Base-by-base conservation (phyloP, 2,329 filamentous ascomycete genomes). In the Boeremia exigua region DNA sequence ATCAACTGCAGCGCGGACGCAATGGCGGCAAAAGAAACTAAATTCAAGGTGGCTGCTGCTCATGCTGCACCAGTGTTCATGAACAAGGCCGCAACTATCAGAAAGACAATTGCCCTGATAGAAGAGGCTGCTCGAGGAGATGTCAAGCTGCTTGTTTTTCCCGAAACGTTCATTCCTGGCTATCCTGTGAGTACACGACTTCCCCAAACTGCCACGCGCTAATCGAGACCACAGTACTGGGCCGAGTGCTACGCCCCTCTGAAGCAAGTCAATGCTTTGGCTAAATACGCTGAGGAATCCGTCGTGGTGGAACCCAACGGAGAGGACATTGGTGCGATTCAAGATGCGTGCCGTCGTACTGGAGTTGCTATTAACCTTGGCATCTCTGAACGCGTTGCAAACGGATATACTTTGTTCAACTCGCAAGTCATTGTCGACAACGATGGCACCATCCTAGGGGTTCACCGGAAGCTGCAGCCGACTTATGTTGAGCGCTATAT, bases 391-490 rank as follows among this genome's bases (percentile, higher is more conserved):
- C 73, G 73, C 38, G 58, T 73, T 23, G 62, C 69, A 12, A 60
- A 61, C 19, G 72, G 73, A 33, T 63, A 72, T 49, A 72, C 72
- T 2, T 58, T 75, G 4, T 76, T 75, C 64, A 75, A 75, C 49
- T 73, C 72, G 3, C 73, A 75, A 43, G 63, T 75, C 37, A 64
- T 65, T 45, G 69, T 75, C 49, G 72, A 75, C 27, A 69, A 55
- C 43, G 65, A 71, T 39, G 72, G 73, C 10, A 62, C 59, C 11
- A 68, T 75, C 36, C 61, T 75, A 8, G 71, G 73, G 27, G 72
- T 75, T n/a, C 72, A 75, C 54, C 68, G 73, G 34, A 76, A 76
- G 52, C 64, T 76, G 2, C 73, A 75, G 52, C 73, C 72, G n/a
- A 75, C 72, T 0, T 75, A 67, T 54, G 64, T 59, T 14, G 73